Base-by-base conservation (phyloP, 2,329 filamentous ascomycete genomes). In the Metarhizium humberi region DNA sequence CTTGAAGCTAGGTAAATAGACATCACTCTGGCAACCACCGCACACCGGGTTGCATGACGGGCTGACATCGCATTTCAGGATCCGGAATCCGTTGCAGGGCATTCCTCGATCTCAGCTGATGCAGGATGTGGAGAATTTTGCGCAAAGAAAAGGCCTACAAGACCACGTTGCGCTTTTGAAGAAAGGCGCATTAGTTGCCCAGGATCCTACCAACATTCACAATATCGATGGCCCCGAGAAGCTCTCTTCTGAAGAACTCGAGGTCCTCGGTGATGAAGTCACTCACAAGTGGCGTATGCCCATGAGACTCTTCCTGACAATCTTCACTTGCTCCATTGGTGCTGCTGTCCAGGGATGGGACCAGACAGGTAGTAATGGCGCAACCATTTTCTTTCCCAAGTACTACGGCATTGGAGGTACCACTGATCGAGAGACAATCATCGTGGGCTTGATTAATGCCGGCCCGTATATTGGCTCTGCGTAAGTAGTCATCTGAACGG, bases 311-410 rank as follows among this genome's bases (percentile, higher is more conserved):
- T 86, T 83, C 72, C 76, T 85, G 58, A 87, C 85, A 38, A 87
- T 89, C 58, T 73, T 78, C 3, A 78, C 82, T 14, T 86, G 83
- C 67, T 86, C 85, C 48, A 79, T 88, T 51, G 85, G 82, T 55
- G 85, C 85, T 32, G 84, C 84, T 13, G 82, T 86, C 29, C 81
- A 84, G 61, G 82, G 84, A 14, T 86, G 83, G 83, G 83, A 86
- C 62, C 69, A 85, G 67, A 85, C 82, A 13, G 82, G 80, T 51
- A 72, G 73, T 57, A 84, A 84, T 60, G 81, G 81, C 38, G 83
- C 82, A 56, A 86, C 80, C 59, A 71, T 86, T 58, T 82, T 78
- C 57, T 85, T 85, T 63, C 81, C 80, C 0, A 29, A 69, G 64
- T 53, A 71, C 63, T 64, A 77, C 68, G 71, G 71, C 2, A 71